These are phyloP conservation scores for Penicillium canescens DNA, from an alignment of 495 filamentous ascomycete species.

Conservation along the genomic window DNA sequence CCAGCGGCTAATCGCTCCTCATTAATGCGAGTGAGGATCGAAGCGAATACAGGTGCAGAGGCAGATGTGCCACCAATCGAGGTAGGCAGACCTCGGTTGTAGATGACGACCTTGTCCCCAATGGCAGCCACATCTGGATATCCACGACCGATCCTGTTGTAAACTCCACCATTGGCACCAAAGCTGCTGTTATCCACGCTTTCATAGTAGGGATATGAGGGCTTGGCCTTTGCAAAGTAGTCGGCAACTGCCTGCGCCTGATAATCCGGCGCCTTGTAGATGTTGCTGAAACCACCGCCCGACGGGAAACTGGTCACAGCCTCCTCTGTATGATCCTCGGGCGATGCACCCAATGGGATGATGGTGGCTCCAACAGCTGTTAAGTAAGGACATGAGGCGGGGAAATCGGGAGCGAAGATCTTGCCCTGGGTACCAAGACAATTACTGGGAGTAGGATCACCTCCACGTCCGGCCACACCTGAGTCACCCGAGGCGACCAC, in stretches of 20 bases:
- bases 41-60: constrained; percentile 57
- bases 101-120: constrained; percentile 57
- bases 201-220: constrained; percentile 42
- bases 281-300: constrained; percentile 70
- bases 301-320: constrained; percentile 49
- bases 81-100: constrained; percentile 36
- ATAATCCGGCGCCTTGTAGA: constrained; percentile 60
- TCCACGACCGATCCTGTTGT: constrained; percentile 59
- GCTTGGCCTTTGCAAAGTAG: constrained; percentile 51
- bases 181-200: constrained; percentile 39
- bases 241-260: constrained; percentile 53
- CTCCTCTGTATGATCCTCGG: constrained; percentile 40
- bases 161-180: constrained; percentile 50
- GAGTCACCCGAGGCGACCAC: constrained; percentile 62
- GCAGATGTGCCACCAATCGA: constrained; percentile 57
- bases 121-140: constrained; percentile 67
- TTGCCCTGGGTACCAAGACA: constrained; percentile 42
- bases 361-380: constrained; percentile 53
- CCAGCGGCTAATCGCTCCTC: constrained; percentile 58
- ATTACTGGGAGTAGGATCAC: constrained; percentile 32
- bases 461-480: constrained; percentile 52
- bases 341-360: constrained; percentile 34
- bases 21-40: constrained; percentile 62
- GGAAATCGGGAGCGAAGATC: constrained; percentile 53
- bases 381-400: constrained; percentile 51